Conservation (phyloP, 208 protist genomes). For the Leishmania major region DNA sequence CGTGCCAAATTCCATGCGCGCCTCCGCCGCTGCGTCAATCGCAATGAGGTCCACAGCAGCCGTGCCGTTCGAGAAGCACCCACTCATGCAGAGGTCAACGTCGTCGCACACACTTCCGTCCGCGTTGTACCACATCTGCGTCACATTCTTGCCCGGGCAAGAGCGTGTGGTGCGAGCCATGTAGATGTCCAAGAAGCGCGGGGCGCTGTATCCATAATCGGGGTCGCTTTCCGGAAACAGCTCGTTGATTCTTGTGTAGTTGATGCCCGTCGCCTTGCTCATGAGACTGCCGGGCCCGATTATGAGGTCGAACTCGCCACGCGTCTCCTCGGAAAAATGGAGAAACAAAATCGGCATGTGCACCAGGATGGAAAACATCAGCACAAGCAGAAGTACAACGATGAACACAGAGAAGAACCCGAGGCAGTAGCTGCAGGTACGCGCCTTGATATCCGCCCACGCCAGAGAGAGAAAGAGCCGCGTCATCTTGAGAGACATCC, state of each 20-base stretch:
- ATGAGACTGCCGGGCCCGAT: constrained; percentile 45
- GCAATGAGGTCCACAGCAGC: constrained; percentile 7
- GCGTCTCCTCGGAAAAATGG: constrained; percentile 46
- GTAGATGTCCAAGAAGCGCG: constrained; percentile 30
- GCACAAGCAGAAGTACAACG: constrained; percentile 67
- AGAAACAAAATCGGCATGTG: constrained; percentile 76
- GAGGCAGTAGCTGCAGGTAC: constrained; percentile 65
- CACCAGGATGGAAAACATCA: constrained; percentile 62
- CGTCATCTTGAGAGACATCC: constrained; percentile 31
- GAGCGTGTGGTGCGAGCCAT: background rate
- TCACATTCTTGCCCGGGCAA: constrained; percentile 15
- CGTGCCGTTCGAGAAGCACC: constrained; percentile 4
- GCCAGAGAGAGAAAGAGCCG: constrained; percentile 48
- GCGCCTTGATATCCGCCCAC: constrained; percentile 36
- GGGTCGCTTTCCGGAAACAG: constrained; percentile 15
- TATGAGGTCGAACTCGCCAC: constrained; percentile 54
- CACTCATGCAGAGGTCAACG: constrained; percentile 10
- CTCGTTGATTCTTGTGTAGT: constrained; percentile 50
- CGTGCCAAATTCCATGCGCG: constrained; percentile 43
- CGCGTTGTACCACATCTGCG: constrained; percentile 18
- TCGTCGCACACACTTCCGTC: constrained; percentile 2
- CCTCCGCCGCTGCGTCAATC: constrained; percentile 34
- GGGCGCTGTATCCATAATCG: constrained; percentile 34
- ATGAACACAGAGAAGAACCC: constrained; percentile 69
- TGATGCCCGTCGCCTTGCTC: constrained; percentile 34